Base-by-base conservation (phyloP, 1,139 yeast genomes). In the Suhomyces coccinellae region DNA sequence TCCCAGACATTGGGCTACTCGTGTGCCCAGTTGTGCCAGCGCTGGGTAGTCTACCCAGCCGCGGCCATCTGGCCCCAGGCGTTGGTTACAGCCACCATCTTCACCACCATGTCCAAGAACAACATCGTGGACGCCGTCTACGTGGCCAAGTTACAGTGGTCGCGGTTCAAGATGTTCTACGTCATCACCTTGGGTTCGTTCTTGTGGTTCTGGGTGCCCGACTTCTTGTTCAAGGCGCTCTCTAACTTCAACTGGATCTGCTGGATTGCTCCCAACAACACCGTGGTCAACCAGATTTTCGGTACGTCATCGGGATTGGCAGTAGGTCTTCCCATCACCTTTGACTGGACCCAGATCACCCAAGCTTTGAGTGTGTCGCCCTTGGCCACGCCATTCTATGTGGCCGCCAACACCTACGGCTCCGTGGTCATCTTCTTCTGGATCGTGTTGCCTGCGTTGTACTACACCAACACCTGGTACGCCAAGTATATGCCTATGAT, bases 291-390 rank as follows among this genome's bases (percentile, higher is more conserved):
- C 46, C 59, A 55, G 40, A 36, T 56, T 22, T 56, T 56, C 38
- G 59, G 59, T 2, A 51, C 51, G 10, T 49, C 37, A 9, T 43
- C 48, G 11, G 54, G 54, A 2, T 42, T 55, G 36, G 52, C 50
- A 5, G 45, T 53, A 11, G 57, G 56, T 6, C 31, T 50, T 20
- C 55, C 55, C 6, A 54, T 77, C 28, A 72, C 83, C 1, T 77
- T 80, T 53, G 85, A 80, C 57, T 80, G 83, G 83, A 71, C 76
- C 38, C 78, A 75, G 52, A 61, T 78, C 31, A 52, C 55, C 31
- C 59, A 57, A 28, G 59, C 59, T 3, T 35, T 53, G 29, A 40
- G 51, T 10, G 53, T 52, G 11, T 52, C 55, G 17, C 63, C 57
- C 5, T 55, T 53, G 40, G 57, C 56, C 33, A 58, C 54, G 16